Base-by-base conservation (phyloP, 2,329 filamentous ascomycete species). In the Colletotrichum cereale region DNA sequence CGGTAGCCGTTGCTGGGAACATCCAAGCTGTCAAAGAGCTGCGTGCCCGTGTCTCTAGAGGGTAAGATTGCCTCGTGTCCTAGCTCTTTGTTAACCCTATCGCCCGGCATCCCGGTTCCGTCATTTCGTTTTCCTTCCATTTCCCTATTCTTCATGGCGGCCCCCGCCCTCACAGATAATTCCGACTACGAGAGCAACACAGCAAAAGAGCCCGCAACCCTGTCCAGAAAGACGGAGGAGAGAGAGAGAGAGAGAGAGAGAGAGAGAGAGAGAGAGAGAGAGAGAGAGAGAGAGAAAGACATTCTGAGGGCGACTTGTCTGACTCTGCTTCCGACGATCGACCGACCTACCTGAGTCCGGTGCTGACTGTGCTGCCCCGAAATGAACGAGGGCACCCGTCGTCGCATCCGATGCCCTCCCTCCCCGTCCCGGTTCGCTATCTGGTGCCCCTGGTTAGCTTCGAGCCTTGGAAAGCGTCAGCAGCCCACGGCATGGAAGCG, bases 241-340 rank as follows among this genome's bases (percentile, higher is more conserved):
- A 24, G 21, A 21, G 26, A n/a, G n/a, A n/a, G n/a, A 63, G 58
- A 62, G 68, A 67, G 10, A 5, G 40, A 18, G 58, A 62, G 58
- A 24, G 21, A 21, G 26, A n/a, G n/a, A n/a, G n/a, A n/a, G n/a
- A n/a, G n/a, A n/a, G n/a, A n/a, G n/a, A n/a, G n/a, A 40, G 38
- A 40, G 12, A 40, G 38, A 48, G 40, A 34, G 29, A 48, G 29
- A 42, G n/a, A 61, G 57, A 71, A 58, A 71, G 69, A 71, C 69
- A 71, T 71, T 71, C 65, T 71, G 69, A 64, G 50, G 65, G 34
- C 26, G 50, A 34, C 26, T 53, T 71, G 65, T 68, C 65, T 57
- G 63, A 71, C 42, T 38, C 36, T 44, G 61, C 26, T 24, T 52
- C 34, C 34, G 48, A 29, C 44, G 11, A 29, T 24, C 12, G 44